Conservation (phyloP, 2,329 filamentous ascomycete species). For the Phialocephala sp. region DNA sequence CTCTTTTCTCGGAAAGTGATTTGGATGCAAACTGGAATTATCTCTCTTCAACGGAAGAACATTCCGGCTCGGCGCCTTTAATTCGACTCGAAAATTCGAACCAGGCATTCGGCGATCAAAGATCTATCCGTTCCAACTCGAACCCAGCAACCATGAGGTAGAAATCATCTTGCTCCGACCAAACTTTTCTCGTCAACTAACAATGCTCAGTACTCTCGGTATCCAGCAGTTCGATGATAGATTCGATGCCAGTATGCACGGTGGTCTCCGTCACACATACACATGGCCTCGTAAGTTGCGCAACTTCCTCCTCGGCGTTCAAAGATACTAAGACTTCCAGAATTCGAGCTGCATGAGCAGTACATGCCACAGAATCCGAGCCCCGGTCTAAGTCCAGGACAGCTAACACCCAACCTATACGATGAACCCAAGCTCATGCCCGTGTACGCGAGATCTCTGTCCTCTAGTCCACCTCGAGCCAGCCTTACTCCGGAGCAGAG, state of each 20-base stretch:
- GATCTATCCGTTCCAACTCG: conserved; percentile 36
- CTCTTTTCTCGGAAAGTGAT: conserved; percentile 38
- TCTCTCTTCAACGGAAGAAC: conserved; percentile 36
- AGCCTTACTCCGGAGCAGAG: conserved; percentile 64
- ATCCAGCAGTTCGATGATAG: conserved; percentile 42
- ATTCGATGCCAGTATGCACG: conserved; percentile 38
- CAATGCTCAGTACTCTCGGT: conserved; percentile 36
- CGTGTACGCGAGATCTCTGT: conserved; percentile 45
- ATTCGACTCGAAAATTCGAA: conserved; percentile 33
- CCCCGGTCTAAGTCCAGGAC: conserved; percentile 34
- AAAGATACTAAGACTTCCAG: conserved; percentile 33
- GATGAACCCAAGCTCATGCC: conserved; percentile 42
- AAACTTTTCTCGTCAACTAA: conserved; percentile 20
- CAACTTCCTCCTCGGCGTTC: not conserved
- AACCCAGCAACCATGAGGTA: conserved; percentile 41
- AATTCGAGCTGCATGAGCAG: conserved; percentile 41
- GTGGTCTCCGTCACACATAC: conserved; percentile 37
- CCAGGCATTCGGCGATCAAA: conserved; percentile 24
- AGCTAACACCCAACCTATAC: conserved; percentile 36
- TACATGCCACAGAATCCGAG: conserved; percentile 39
- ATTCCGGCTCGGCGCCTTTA: conserved; percentile 32
- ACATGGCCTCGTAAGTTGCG: conserved; percentile 43
- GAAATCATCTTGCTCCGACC: conserved; percentile 10
- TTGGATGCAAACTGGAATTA: conserved; percentile 40
- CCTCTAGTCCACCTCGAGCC: conserved; percentile 61